Conservation (phyloP, 148 eudicot genomes). For the Mesembryanthemum crystallinum region DNA sequence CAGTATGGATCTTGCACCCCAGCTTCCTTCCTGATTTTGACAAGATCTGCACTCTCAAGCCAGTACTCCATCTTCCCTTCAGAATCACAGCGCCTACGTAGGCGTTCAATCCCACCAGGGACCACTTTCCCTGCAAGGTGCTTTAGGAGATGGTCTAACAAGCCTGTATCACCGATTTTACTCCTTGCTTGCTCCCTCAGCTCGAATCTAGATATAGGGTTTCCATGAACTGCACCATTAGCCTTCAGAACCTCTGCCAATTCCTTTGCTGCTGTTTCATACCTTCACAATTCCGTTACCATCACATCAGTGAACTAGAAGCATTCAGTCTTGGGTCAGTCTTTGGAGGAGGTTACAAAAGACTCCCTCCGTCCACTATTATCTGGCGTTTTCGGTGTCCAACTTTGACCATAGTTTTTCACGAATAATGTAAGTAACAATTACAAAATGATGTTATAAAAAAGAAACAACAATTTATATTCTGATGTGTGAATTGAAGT, state of each 20-base stretch:
- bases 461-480: too few relatives aligned
- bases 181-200: conserved; percentile 76
- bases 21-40: conserved; percentile 57
- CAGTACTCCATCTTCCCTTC: conserved; percentile 92
- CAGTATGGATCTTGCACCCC: conserved; percentile 87
- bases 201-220: conserved; percentile 61
- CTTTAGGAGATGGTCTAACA: conserved; percentile 87
- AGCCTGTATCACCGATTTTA: conserved; percentile 84
- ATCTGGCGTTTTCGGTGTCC: too few relatives aligned
- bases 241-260: conserved; percentile 65
- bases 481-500: too few relatives aligned
- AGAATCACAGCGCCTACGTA: conserved; percentile 75
- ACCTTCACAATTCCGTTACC: conserved; percentile 45
- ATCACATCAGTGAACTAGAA: background rate
- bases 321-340: too few relatives aligned
- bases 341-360: too few relatives aligned
- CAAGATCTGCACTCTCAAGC: conserved; percentile 83
- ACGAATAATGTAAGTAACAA: too few relatives aligned
- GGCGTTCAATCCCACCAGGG: conserved; percentile 70
- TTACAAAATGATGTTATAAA: too few relatives aligned
- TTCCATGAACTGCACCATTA: conserved; percentile 48
- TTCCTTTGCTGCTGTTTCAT: conserved; percentile 55
- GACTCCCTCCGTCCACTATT: too few relatives aligned
- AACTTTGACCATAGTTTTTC: too few relatives aligned
- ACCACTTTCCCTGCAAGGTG: conserved; percentile 87